Evolutionary conservation across 1,139 yeast species (phyloP).

Genomic region (Yamadazyma spencermartinsiae): DNA sequence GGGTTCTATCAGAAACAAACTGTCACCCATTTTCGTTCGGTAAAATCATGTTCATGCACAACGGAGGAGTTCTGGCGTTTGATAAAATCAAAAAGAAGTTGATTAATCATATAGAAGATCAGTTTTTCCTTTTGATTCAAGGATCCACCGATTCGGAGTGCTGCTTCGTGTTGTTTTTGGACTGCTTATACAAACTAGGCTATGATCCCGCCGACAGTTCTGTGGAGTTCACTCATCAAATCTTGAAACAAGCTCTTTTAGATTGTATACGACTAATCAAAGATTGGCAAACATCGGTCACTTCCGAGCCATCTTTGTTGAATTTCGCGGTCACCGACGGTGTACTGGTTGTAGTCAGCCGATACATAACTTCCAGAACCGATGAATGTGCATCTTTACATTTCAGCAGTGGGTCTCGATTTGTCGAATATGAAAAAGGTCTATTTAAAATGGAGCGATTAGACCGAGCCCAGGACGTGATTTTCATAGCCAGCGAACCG

Average conservation of each 20-base stretch:
- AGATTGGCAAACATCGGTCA: conserved; percentile 54
- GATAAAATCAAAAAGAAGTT: conserved; percentile 69
- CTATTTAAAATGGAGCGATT: conserved; percentile 91
- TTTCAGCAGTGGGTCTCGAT: conserved; percentile 90
- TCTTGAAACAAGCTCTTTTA: conserved; percentile 66
- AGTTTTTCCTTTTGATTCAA: conserved; percentile 75
- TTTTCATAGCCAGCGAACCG: conserved; percentile 97
- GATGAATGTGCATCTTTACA: conserved; percentile 97
- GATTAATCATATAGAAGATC: conserved; percentile 72
- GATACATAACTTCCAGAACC: conserved; percentile 84
- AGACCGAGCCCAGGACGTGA: conserved; percentile 88
- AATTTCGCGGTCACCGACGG: conserved; percentile 98
- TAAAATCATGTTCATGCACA: conserved; percentile 92
- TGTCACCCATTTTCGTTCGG: conserved; percentile 94
- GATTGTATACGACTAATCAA: conserved; percentile 73
- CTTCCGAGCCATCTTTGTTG: conserved; percentile 76
- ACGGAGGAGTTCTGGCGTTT: conserved; percentile 86
- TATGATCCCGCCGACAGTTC: conserved; percentile 55
- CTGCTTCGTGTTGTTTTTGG: conserved; percentile 85
- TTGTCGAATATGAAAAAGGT: conserved; percentile 86
- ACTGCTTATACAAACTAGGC: conserved; percentile 74
- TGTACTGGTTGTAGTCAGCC: conserved; percentile 77
- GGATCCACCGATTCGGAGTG: conserved; percentile 97
- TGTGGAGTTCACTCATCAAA: conserved; percentile 48
- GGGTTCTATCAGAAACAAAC: conserved; percentile 88